Percentiles rank a stretch among this genome's conserved stretches.
Evolutionary conservation across 371 early-diverging fungal genomes (phyloP).

Genomic region (Mucor racemosus): DNA sequence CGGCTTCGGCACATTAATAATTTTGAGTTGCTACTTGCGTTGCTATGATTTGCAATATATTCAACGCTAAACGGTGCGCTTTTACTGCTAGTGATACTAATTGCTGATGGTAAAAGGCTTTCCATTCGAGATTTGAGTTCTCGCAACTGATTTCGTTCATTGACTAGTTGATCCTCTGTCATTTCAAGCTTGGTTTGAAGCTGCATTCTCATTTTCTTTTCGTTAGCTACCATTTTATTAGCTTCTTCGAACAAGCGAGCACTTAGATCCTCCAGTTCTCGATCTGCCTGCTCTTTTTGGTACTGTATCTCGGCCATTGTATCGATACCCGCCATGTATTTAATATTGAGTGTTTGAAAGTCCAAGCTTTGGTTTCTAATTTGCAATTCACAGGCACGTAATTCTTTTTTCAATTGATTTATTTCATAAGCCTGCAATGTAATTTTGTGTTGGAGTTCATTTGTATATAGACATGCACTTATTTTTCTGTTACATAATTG

Average conservation of each 20-base stretch:
- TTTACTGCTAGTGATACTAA: background rate
- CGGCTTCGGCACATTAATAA: background rate
- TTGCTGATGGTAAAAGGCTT: background rate
- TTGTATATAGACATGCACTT: conserved; percentile 12
- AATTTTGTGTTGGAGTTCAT: conserved; percentile 10
- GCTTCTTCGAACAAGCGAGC: conserved; percentile 34
- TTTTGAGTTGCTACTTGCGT: background rate
- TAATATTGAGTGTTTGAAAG: conserved; percentile 63
- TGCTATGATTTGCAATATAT: background rate
- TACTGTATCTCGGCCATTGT: conserved; percentile 62
- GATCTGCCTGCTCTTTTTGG: conserved; percentile 19
- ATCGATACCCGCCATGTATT: conserved; percentile 69
- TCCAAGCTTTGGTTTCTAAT: conserved; percentile 45
- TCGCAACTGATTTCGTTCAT: conserved; percentile 28
- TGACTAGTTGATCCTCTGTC: conserved; percentile 26
- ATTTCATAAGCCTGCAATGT: conserved; percentile 12
- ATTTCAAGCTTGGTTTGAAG: conserved; percentile 3
- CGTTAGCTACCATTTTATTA: conserved; percentile 36
- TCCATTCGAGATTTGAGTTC: conserved; percentile 12
- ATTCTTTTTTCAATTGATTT: conserved; percentile 5
- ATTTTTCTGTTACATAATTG: conserved; percentile 7
- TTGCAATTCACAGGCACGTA: conserved; percentile 26
- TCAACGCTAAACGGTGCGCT: background rate
- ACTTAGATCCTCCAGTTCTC: conserved; percentile 36
- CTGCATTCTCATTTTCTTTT: conserved; percentile 17